Evolutionary conservation across 208 protist genomes (phyloP).

Genomic region (Leishmania aethiopica): DNA sequence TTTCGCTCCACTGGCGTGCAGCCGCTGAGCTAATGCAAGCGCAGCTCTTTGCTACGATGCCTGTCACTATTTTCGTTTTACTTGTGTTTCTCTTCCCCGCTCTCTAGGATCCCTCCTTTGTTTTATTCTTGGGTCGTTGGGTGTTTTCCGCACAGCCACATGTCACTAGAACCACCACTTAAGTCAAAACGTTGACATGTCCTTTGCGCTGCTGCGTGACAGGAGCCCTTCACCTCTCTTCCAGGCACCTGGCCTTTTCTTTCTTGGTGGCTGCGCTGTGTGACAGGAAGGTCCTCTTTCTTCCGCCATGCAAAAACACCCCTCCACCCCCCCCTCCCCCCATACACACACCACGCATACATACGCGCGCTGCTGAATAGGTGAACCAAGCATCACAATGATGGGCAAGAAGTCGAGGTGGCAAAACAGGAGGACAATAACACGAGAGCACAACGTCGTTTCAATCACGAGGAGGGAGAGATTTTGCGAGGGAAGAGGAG

Average conservation of each 20-base stretch:
- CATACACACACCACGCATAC: background rate
- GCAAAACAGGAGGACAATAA: background rate
- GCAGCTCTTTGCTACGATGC: constrained; percentile 1
- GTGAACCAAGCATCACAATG: background rate
- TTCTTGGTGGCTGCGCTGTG: background rate
- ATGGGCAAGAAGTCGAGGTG: background rate
- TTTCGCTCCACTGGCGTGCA: background rate
- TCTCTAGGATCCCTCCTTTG: background rate
- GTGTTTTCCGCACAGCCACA: background rate
- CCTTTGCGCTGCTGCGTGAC: background rate
- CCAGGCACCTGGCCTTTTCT: background rate
- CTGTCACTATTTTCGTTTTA: background rate
- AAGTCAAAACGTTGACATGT: background rate
- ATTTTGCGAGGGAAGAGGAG: background rate
- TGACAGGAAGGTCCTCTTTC: background rate
- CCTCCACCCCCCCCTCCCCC: background rate
- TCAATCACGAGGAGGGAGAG: background rate
- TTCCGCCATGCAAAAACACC: background rate
- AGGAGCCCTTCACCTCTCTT: background rate
- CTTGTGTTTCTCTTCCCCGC: background rate
- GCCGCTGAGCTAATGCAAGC: background rate
- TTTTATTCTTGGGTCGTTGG: background rate
- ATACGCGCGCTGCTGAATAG: too few relatives aligned
- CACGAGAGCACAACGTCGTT: background rate
- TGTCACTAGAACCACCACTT: background rate